Evolutionary conservation across 495 filamentous ascomycete genomes (phyloP).

Genomic region (Paragyromitra xinjiangensis): DNA sequence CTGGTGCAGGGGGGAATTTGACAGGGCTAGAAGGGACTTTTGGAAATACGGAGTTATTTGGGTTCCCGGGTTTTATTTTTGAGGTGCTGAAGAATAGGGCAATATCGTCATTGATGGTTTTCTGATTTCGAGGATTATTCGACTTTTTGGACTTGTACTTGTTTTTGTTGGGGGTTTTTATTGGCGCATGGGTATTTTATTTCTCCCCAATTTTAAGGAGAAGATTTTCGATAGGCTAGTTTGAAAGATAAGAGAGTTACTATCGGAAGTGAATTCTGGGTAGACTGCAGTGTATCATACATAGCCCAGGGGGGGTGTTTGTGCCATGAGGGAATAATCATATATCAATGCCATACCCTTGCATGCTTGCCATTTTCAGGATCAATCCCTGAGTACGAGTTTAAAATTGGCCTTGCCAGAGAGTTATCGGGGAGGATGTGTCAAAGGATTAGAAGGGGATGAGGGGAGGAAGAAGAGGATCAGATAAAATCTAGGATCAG

Average conservation of each 20-base stretch:
- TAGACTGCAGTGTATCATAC: background rate
- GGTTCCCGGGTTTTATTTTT: constrained; percentile 91
- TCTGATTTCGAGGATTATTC: constrained; percentile 61
- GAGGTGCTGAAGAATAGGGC: constrained; percentile 93
- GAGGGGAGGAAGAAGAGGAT: too few species aligned
- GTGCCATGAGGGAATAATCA: background rate
- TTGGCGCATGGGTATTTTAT: constrained; percentile 20
- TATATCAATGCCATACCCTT: background rate
- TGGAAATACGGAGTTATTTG: constrained; percentile 75
- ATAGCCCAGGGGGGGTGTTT: background rate
- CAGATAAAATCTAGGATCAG: too few species aligned
- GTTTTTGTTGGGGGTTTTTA: constrained; percentile 1
- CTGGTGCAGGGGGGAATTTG: constrained; percentile 50
- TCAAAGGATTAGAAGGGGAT: too few species aligned
- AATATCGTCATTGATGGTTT: constrained; percentile 90
- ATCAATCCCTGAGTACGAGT: background rate
- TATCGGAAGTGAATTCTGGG: background rate
- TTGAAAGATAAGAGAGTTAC: background rate
- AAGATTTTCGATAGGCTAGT: background rate
- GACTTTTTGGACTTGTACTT: background rate
- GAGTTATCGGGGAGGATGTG: too few species aligned
- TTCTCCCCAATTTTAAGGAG: background rate
- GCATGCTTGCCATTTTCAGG: background rate
- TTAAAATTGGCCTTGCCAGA: background rate
- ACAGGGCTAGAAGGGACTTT: constrained; percentile 60